Percentiles rank a stretch among this genome's conserved stretches.
phyloP scores from a whole-genome alignment of 1,284 basidiomycete species.

The Pyrrhoderma noxium region DNA sequence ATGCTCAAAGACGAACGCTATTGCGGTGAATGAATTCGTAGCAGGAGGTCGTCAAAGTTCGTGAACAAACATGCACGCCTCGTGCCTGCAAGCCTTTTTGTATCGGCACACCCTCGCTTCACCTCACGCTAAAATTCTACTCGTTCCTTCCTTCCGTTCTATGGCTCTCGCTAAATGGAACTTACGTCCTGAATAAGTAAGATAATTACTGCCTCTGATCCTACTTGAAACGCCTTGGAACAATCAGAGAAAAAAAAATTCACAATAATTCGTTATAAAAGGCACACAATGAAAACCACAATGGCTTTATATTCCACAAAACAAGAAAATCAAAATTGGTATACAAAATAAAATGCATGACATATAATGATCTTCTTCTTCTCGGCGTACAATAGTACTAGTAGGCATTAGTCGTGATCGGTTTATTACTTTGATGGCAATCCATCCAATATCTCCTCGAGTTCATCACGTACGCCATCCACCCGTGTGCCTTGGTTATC shows the following conservation, averaged over 20 bases:
- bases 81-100: conserved; percentile 7
- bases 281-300: not conserved
- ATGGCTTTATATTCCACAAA: not conserved
- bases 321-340: no score
- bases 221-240: no score
- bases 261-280: not conserved
- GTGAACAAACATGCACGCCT: conserved; percentile 14
- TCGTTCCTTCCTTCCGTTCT: conserved; percentile 3
- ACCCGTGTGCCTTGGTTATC: conserved; percentile 43
- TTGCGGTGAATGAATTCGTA: conserved; percentile 12
- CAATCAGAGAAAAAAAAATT: not conserved
- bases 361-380: no score
- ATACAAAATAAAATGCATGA: no score
- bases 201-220: not conserved
- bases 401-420: no score
- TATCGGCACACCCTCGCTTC: not conserved
- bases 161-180: not conserved
- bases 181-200: conserved; percentile 11
- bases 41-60: conserved; percentile 19
- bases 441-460: conserved; percentile 46
- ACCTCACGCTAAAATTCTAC: conserved; percentile 3
- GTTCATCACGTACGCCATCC: conserved; percentile 40
- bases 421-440: conserved; percentile 29
- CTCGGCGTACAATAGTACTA: no score
- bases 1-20: conserved; percentile 17